Evolutionary conservation across 2,329 filamentous ascomycete species (phyloP).

Genomic region (Basipetospora chlamydospora): DNA sequence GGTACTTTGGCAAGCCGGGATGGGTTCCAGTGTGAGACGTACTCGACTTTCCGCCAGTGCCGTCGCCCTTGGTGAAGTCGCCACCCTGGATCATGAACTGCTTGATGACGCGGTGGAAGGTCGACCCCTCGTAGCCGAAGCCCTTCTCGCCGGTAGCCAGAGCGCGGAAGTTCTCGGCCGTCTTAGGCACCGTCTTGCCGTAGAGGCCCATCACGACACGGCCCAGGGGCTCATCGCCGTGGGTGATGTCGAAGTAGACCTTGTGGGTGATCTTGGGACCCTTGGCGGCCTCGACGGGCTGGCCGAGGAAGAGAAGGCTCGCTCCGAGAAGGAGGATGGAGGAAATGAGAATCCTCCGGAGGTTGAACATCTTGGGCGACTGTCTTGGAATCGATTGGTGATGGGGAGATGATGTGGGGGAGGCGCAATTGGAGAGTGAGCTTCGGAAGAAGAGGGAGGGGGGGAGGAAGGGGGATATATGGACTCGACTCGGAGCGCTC

Average conservation of each 20-base stretch:
- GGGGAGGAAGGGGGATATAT: neutral
- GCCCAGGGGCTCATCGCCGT: slow-evolving; percentile 60
- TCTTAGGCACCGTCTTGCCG: slow-evolving; percentile 75
- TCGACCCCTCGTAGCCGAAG: slow-evolving; percentile 67
- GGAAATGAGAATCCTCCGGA: slow-evolving; percentile 57
- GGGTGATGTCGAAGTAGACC: slow-evolving; percentile 76
- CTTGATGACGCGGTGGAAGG: slow-evolving; percentile 85
- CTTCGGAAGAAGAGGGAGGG: neutral
- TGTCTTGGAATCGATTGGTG: neutral
- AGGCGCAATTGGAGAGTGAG: neutral
- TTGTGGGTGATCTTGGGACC: slow-evolving; percentile 94
- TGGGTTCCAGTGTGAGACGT: too few species aligned
- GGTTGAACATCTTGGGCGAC: slow-evolving; percentile 51
- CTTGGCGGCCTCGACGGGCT: slow-evolving; percentile 59
- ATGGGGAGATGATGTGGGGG: neutral
- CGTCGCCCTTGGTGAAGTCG: slow-evolving; percentile 72
- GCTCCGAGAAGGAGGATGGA: slow-evolving; percentile 64
- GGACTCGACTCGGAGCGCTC: neutral
- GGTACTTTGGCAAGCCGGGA: too few species aligned
- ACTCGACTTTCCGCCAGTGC: slow-evolving; percentile 77
- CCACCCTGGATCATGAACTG: slow-evolving; percentile 86
- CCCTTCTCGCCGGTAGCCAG: slow-evolving; percentile 77
- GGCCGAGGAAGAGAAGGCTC: slow-evolving; percentile 59
- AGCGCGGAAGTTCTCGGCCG: slow-evolving; percentile 58
- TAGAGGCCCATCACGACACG: slow-evolving; percentile 72